Evolutionary conservation across 2,329 filamentous ascomycete genomes (phyloP), one percentile per base, ranked within the genome.

Genomic region (Lecanoromycetidae sp.): DNA sequence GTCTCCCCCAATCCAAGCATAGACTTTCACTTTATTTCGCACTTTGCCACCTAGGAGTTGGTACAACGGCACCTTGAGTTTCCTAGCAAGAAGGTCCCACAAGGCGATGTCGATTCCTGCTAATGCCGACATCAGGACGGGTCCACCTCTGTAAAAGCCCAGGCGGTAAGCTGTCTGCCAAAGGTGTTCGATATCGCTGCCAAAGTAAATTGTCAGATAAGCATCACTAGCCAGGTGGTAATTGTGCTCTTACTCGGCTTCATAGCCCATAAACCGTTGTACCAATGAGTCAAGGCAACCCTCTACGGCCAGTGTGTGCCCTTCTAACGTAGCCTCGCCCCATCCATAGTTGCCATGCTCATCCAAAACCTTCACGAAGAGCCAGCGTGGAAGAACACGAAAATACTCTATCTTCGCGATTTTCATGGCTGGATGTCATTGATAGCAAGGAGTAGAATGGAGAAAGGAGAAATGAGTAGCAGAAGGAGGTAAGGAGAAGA

Each of bases 1-100:
- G 55, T 87, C 82, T 3, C 83, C 83, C 3, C 83, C 83, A 49
- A 87, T 87, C 82, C 84, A 87, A 12, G 79, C 79, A 57, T 87
- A 87, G 0, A 87, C 82, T 52, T 77, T 77, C 10, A 85, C 64
- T 56, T 79, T 81, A 53, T 79, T 69, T 36, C 84, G 71, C 1
- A 88, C 61, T 46, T 84, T 85, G 3, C 84, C 84, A 3, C 84
- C 84, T 0, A 88, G 71, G 0, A 90, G 69, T 54, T 86, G 75
- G 57, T 86, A 80, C 39, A 88, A 74, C 0, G 84, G 83, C 0
- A 87, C 77, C 6, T 74, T 72, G 3, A 81, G 63, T 52, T 70
- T 74, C 38, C 76, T 67, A 13, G 76, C 76, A 66, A 87, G 87
- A 17, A 87, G 66, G 63, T 87, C 83, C 83, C 83, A 88, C 0